Percentiles rank a stretch among this genome's conserved stretches.
Evolutionary conservation across 108 stramenopile species (phyloP).

Genomic region (Stephanodiscus triporus): DNA sequence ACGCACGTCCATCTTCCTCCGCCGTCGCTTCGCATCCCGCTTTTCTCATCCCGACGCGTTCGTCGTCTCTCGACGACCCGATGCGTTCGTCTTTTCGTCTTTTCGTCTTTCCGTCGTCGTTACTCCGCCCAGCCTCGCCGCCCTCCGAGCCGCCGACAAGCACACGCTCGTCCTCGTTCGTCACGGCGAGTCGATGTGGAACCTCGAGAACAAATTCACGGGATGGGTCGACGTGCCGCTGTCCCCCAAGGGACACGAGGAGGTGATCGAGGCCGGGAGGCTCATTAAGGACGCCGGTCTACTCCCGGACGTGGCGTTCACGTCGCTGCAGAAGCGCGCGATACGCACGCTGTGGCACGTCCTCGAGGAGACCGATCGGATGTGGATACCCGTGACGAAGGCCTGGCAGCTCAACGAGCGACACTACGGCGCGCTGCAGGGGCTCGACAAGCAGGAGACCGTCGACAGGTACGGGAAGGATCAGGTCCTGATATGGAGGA

Average conservation of each 20-base stretch:
- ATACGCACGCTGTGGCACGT: constrained; percentile 85
- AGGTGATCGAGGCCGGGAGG: constrained; percentile 81
- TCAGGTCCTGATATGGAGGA: constrained; percentile 95
- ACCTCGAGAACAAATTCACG: constrained; percentile 96
- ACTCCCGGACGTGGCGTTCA: constrained; percentile 82
- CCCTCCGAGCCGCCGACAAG: constrained; percentile 60
- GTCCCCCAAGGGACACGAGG: constrained; percentile 88
- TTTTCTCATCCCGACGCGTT: too few species aligned
- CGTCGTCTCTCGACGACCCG: too few species aligned
- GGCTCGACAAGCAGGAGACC: constrained; percentile 98
- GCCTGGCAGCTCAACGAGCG: constrained; percentile 96
- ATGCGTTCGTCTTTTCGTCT: too few species aligned
- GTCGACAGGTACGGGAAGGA: constrained; percentile 97
- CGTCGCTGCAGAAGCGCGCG: constrained; percentile 92
- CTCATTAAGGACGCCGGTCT: constrained; percentile 73
- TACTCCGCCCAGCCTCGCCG: constrained; percentile 46
- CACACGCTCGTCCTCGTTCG: constrained; percentile 86
- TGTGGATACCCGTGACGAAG: constrained; percentile 90
- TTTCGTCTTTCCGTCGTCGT: too few species aligned
- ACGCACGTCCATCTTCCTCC: too few species aligned
- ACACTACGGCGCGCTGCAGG: constrained; percentile 92
- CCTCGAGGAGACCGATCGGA: constrained; percentile 87
- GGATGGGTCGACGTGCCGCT: constrained; percentile 97
- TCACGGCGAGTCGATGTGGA: constrained; percentile 97
- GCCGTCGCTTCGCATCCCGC: too few species aligned